Evolutionary conservation across 2,329 filamentous ascomycete species (phyloP), one percentile per base, ranked within the genome.

Genomic region (Epichloe gansuensis): DNA sequence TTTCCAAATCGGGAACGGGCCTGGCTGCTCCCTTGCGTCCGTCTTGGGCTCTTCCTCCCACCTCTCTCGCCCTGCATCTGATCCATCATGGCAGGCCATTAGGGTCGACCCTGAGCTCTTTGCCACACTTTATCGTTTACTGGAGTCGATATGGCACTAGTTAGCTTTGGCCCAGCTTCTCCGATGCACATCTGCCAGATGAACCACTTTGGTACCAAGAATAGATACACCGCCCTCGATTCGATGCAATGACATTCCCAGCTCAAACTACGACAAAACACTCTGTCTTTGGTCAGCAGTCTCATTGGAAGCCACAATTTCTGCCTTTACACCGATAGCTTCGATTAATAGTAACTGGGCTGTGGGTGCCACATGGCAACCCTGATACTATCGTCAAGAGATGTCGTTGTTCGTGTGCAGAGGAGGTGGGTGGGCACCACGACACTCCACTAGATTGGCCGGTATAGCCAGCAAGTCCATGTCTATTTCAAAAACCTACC

Each of bases 1-100:
- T 11, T 39, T n/a, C 35, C 43, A 9, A 43, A 46, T 46, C 28
- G 35, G 25, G 43, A 46, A 39, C 35, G 23, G 37, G 28, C 37
- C 8, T 48, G 13, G 25, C 23, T 25, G 15, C 46, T 52, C 52
- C 54, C 52, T 54, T 46, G 45, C 52, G 13, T 56, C 38, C 48
- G 39, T 21, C 35, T 54, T 7, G 41, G 44, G 23, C 48, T 17
- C 17, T 21, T 21, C 17, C 17, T 21, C 28, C 52, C 31, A 49
- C 46, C 12, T 46, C 12, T 46, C 45, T 37, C 52, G 43, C 48
- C 52, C 31, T 51, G 41, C 51, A 39, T 28, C 28, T 35, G 23
- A 23, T 34, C 28, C 28, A 17, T 17, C 35, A 39, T 11, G 8
- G 3, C 31, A 11, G 31, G 31, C 31, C 31, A 31, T 31, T 31